A percentile compares a stretch with the other conserved stretches of the same genome.
Evolutionary conservation across 2,329 filamentous ascomycete species (phyloP).

Genomic region (Aureobasidium namibiae): DNA sequence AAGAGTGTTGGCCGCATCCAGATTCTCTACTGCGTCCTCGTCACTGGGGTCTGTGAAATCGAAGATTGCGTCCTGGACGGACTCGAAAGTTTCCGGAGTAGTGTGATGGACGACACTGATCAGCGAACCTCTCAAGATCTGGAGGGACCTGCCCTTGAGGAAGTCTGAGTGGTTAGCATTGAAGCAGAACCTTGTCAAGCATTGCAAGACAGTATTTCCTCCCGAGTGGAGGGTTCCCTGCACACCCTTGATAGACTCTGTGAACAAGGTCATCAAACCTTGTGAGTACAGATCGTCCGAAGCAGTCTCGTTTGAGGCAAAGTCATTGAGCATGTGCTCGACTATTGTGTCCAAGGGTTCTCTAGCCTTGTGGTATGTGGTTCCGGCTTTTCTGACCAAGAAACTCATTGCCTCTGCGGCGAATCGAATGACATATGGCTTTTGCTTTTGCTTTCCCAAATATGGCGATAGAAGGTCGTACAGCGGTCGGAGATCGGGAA

Average conservation of each 20-base stretch:
- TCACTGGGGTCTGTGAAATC: slow-evolving; percentile 35
- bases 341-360: slow-evolving; percentile 64
- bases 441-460: slow-evolving; percentile 73
- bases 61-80: slow-evolving; percentile 56
- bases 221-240: slow-evolving; percentile 52
- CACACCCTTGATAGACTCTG: slow-evolving; percentile 65
- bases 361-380: slow-evolving; percentile 63
- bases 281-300: slow-evolving; percentile 60
- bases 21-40: slow-evolving; percentile 30
- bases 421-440: slow-evolving; percentile 81
- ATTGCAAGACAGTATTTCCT: slow-evolving; percentile 26
- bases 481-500: slow-evolving; percentile 76
- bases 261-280: slow-evolving; percentile 85
- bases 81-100: slow-evolving; percentile 61
- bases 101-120: slow-evolving; percentile 79
- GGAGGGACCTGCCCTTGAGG: slow-evolving; percentile 19
- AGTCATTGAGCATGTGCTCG: slow-evolving; percentile 61
- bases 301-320: slow-evolving; percentile 51
- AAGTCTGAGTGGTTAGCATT: slow-evolving; percentile 28
- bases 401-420: slow-evolving; percentile 94
- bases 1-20: slow-evolving; percentile 39
- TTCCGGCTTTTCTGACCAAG: slow-evolving; percentile 78
- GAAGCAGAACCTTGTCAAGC: slow-evolving; percentile 12
- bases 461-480: slow-evolving; percentile 77
- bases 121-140: slow-evolving; percentile 66